A percentile compares a stretch with the other conserved stretches of the same genome.
phyloP scores from a whole-genome alignment of 2,329 filamentous ascomycete species.

The Cladosporium oxysporum region DNA sequence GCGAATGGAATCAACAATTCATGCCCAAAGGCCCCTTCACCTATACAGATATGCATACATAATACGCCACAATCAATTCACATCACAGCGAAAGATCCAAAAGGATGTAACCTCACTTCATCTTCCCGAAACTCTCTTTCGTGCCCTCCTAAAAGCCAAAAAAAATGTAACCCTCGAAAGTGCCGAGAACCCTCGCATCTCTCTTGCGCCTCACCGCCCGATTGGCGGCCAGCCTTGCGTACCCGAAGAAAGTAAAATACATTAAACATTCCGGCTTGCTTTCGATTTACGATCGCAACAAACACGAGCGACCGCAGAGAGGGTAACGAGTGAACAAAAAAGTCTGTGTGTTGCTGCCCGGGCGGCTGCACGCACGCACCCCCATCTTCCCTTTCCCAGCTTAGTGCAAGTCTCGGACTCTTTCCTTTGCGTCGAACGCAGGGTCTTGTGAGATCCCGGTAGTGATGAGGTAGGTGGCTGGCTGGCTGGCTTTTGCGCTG shows the following conservation, averaged over 20 bases:
- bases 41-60: neutral
- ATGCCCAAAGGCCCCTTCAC: neutral
- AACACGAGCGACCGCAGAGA: neutral
- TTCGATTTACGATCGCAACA: neutral
- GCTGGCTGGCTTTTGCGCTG: neutral
- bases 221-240: neutral
- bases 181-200: neutral
- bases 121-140: neutral
- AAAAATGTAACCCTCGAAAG: neutral
- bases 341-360: neutral
- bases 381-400: neutral
- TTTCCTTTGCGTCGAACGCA: neutral
- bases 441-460: neutral
- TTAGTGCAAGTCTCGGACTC: neutral
- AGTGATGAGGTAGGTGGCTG: slow-evolving; percentile 13
- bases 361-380: neutral
- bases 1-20: too few species aligned
- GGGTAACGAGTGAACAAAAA: too few species aligned
- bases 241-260: neutral
- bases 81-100: neutral
- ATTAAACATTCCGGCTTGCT: neutral
- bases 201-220: neutral
- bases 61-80: too few species aligned
- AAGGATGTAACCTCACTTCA: neutral
- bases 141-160: too few species aligned